Evolutionary conservation across 1,284 basidiomycete genomes (phyloP), one percentile per base, ranked within the genome.

Genomic region (Pterulicium gracile): DNA sequence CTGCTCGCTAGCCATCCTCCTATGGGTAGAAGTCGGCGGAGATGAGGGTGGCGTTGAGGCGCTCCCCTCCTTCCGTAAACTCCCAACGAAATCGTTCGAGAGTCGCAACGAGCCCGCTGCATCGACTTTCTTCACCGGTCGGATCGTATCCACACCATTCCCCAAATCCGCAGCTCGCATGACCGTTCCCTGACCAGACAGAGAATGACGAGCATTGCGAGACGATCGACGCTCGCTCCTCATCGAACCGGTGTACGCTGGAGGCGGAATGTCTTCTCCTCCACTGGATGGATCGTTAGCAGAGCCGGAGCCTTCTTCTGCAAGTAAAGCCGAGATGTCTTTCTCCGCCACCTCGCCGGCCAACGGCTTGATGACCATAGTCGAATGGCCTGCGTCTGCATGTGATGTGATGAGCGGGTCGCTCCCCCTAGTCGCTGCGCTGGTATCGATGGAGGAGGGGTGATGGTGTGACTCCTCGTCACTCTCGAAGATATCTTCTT

Each of bases 71-170:
- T 70, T 72, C 48, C 81, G 69, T 48, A 79, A 58, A 51, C 71
- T 83, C 17, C 88, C 90, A 19, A 93, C 80, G 58, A 77, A 93
- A 54, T 89, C 89, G 15, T 79, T 71, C 3, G 89, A 92, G 32
- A 89, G 60, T 49, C 81, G 70, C n/a, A 91, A 64, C 1, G 88
- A 90, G 10, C 82, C 80, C 3, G 73, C 69, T 0, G 82, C 75
- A 58, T 96, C 90, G 18, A 94, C 81, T 57, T 89, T 90, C 70
- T 94, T 94, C 52, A 95, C 82, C 0, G 93, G 93, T 48, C 92
- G 76, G 55, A 96, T 88, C 1, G 92, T 95, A 55, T 88, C 88
- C 42, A 88, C 71, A 1, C 90, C 90, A 49, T 73, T 84, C 3
- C 89, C 90, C 4, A 95, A 62, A 62, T 94, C 90, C 3, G 80